Evolutionary conservation across 345 rosid species (phyloP), one percentile per base, ranked within the genome.

Genomic region (Lepidium africanum): DNA sequence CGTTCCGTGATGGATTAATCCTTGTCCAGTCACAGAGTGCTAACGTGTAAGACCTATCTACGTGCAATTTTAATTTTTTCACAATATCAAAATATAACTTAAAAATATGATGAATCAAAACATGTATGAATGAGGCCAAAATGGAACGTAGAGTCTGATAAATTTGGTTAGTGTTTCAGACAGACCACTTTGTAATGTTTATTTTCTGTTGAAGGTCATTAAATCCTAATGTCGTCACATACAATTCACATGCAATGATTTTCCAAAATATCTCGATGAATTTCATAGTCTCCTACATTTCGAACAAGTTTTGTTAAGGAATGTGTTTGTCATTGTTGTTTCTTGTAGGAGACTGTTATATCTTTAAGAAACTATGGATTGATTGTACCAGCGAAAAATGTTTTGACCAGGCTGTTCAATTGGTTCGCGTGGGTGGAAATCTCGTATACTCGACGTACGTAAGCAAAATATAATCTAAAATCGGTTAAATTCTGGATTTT

Each of bases 21-120:
- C 45, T 59, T 35, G 59, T 70, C 65, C 46, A 19, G 27, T 23
- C 17, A 7, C 35, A 8, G 45, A 41, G 11, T 62, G 45, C 54
- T 45, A 32, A 73, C 67, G 77, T 66, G 77, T 65, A 49, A 58
- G 23, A 41, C 54, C 1, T 11, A 50, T 58, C 72, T 32, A 63
- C 37, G 10, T n/a, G 1, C 11, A 52, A 7, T 33, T 46, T 10
- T 25, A 5, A 0, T 30, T 30, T 30, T 30, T 30, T 30, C 66
- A 32, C 65, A 42, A 60, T 25, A 64, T 14, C 46, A 47, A 17
- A 38, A 12, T 46, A 16, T 2, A 6, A 2, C 3, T 46, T 5
- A 19, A 5, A 21, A 47, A 47, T 27, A 30, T 6, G 37, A 51
- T 13, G 6, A 1, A 30, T 37, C 38, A 52, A 52, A 5, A n/a